phyloP scores from a whole-genome alignment of 345 rosid species.

The Syzygium oleosum region DNA sequence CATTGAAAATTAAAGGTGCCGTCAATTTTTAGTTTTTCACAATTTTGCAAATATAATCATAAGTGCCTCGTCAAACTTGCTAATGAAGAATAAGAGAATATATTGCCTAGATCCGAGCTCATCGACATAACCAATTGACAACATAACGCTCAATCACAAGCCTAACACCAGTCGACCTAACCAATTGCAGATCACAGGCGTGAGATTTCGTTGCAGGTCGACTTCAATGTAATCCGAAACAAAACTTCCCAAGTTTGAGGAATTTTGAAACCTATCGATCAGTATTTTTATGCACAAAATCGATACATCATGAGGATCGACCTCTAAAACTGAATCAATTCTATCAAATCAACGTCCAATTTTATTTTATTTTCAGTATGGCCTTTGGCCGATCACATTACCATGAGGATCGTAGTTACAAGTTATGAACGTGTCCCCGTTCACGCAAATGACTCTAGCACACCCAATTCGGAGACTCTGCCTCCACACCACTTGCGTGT shows the following conservation, averaged over 20 bases:
- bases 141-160: too few relatives aligned
- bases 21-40: background rate
- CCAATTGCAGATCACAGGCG: too few relatives aligned
- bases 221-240: too few relatives aligned
- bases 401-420: slow-evolving; percentile 69
- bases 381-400: slow-evolving; percentile 48
- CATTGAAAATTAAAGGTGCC: background rate
- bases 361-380: slow-evolving; percentile 21
- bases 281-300: too few relatives aligned
- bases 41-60: background rate
- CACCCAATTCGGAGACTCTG: slow-evolving; percentile 49
- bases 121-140: too few relatives aligned
- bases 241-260: too few relatives aligned
- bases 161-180: too few relatives aligned
- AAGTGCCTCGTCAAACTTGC: background rate
- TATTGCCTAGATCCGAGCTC: too few relatives aligned
- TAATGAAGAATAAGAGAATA: background rate
- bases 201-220: too few relatives aligned
- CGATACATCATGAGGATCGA: too few relatives aligned
- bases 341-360: background rate
- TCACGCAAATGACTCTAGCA: slow-evolving; percentile 28
- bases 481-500: slow-evolving; percentile 66
- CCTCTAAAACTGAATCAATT: background rate
- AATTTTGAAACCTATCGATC: too few relatives aligned
- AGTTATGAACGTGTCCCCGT: slow-evolving; percentile 40